These are phyloP conservation scores for Xylaria scruposa DNA, from an alignment of 495 filamentous ascomycete genomes.

Conservation along the genomic window DNA sequence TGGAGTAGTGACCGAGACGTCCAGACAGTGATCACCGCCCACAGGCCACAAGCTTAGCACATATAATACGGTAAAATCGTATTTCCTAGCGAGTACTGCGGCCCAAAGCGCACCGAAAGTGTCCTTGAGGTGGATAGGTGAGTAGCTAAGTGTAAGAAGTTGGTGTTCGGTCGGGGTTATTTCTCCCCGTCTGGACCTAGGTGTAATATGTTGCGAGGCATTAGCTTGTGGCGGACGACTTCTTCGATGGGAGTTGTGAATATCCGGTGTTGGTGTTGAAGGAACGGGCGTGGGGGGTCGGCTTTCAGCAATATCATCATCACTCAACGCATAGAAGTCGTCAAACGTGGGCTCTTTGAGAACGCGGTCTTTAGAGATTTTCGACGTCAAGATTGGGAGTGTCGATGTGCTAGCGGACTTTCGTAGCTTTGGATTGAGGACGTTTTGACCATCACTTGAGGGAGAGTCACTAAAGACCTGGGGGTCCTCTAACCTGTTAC, in stretches of 20 bases:
- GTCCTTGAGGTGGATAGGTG: conserved; percentile 15
- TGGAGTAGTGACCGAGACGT: background rate
- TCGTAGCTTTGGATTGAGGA: conserved; percentile 24
- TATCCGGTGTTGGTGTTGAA: conserved; percentile 30
- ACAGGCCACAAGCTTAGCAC: conserved; percentile 28
- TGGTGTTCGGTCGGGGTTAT: conserved; percentile 1
- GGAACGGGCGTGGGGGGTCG: conserved; percentile 30
- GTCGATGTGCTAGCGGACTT: conserved; percentile 35
- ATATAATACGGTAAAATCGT: conserved; percentile 28
- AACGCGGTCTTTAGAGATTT: conserved; percentile 20
- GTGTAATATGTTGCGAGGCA: background rate
- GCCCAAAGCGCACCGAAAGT: conserved; percentile 23
- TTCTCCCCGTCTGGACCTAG: conserved; percentile 2
- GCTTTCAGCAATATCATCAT: conserved; percentile 55
- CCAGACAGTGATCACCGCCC: background rate
- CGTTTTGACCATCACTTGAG: conserved; percentile 12
- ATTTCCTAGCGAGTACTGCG: conserved; percentile 24
- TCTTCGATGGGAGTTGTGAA: conserved; percentile 36
- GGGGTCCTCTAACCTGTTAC: conserved; percentile 30
- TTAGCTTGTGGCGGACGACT: conserved; percentile 17
- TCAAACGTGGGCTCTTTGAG: conserved; percentile 52
- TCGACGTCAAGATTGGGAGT: conserved; percentile 24
- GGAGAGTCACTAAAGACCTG: background rate
- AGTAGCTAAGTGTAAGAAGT: conserved; percentile 19
- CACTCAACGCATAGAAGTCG: conserved; percentile 53